Percentiles rank a stretch among this genome's conserved stretches.
These are phyloP conservation scores for Caryopteris hybrid DNA, from an alignment of 305 asterid species.

Conservation along the genomic window DNA sequence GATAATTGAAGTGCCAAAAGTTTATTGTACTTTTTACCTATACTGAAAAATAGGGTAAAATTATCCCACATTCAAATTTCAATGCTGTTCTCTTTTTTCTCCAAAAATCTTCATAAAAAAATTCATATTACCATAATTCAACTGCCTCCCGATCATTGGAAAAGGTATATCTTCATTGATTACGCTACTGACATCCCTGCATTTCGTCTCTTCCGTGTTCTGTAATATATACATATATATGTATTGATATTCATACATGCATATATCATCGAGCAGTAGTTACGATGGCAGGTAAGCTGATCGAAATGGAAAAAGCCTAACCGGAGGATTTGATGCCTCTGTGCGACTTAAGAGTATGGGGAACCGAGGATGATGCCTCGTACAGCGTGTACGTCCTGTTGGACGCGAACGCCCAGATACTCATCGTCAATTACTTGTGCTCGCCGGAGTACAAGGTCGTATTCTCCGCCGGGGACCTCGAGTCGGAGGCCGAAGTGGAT, in stretches of 20 bases:
- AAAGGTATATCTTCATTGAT: not conserved
- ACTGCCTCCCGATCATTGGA: too few relatives aligned
- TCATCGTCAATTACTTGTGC: slow-evolving; percentile 30
- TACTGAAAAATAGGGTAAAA: too few relatives aligned
- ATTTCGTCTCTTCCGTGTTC: not conserved
- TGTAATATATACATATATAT: not conserved
- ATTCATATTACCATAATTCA: too few relatives aligned
- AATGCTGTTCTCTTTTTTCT: too few relatives aligned
- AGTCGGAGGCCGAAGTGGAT: slow-evolving; percentile 29
- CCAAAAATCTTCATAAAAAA: too few relatives aligned
- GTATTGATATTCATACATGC: not conserved
- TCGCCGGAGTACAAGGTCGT: slow-evolving; percentile 14
- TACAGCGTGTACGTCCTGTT: slow-evolving; percentile 30
- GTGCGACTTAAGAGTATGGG: slow-evolving; percentile 47
- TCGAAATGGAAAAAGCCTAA: not conserved
- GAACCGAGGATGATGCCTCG: slow-evolving; percentile 57
- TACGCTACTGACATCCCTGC: not conserved
- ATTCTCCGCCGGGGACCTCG: slow-evolving; percentile 21
- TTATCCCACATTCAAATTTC: too few relatives aligned
- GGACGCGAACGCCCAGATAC: slow-evolving; percentile 15
- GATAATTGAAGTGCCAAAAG: too few relatives aligned
- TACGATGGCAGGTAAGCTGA: not conserved
- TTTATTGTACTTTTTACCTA: too few relatives aligned
- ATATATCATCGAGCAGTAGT: not conserved
- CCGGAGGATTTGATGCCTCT: not conserved